Percentiles rank a stretch among this genome's conserved stretches.
These are phyloP conservation scores for Immersiella caudata DNA, from an alignment of 495 filamentous ascomycete species.

Conservation along the genomic window DNA sequence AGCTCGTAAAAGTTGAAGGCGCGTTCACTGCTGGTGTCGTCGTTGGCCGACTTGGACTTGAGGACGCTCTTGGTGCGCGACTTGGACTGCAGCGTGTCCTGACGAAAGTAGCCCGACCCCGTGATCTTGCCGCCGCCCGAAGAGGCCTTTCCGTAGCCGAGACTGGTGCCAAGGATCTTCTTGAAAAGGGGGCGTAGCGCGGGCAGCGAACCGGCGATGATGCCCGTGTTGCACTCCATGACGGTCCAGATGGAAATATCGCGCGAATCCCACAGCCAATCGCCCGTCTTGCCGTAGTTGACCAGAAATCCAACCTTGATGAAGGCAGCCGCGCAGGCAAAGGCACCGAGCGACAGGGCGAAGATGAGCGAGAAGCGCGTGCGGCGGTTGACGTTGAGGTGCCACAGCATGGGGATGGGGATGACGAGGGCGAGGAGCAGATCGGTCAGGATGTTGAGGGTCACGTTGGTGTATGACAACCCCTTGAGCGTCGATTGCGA, in stretches of 20 bases:
- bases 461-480: slow-evolving; percentile 44
- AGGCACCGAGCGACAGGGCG: slow-evolving; percentile 48
- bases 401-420: slow-evolving; percentile 50
- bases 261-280: slow-evolving; percentile 50
- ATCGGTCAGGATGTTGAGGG: slow-evolving; percentile 49
- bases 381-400: slow-evolving; percentile 46
- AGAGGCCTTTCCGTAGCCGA: slow-evolving; percentile 21
- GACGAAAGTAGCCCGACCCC: slow-evolving; percentile 9
- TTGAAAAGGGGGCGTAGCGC: slow-evolving; percentile 26
- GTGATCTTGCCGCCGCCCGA: slow-evolving; percentile 5
- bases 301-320: slow-evolving; percentile 47
- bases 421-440: slow-evolving; percentile 45
- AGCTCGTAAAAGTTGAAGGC: slow-evolving; percentile 24
- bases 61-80: background rate
- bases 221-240: slow-evolving; percentile 29
- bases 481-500: slow-evolving; percentile 32
- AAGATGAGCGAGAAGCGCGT: slow-evolving; percentile 45
- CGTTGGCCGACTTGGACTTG: background rate
- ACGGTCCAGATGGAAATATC: slow-evolving; percentile 33
- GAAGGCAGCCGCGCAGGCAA: slow-evolving; percentile 50
- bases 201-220: slow-evolving; percentile 28
- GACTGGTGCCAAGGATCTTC: slow-evolving; percentile 27
- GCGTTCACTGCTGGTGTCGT: slow-evolving; percentile 23
- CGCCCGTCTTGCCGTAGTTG: slow-evolving; percentile 44
- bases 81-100: slow-evolving; percentile 8